These are phyloP conservation scores for Phylloboletellus chloephorus DNA, from an alignment of 1,284 basidiomycete species.

Conservation along the genomic window DNA sequence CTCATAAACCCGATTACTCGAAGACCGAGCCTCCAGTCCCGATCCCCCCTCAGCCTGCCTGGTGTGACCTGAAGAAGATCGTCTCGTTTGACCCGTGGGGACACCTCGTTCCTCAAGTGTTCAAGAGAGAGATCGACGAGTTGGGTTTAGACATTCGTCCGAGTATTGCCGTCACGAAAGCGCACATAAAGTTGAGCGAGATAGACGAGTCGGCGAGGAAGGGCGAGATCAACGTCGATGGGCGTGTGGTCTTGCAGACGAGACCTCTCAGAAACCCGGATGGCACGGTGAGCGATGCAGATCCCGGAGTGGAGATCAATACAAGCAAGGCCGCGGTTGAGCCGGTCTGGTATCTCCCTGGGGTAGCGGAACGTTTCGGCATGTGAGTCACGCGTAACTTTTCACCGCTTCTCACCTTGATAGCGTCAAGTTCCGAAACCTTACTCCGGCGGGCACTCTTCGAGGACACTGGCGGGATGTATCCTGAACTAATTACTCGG, in stretches of 20 bases:
- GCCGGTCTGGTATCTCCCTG: slow-evolving; percentile 93
- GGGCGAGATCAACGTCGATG: slow-evolving; percentile 77
- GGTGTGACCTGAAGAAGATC: slow-evolving; percentile 81
- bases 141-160: slow-evolving; percentile 76
- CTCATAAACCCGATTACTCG: slow-evolving; percentile 82
- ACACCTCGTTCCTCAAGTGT: slow-evolving; percentile 81
- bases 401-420: slow-evolving; percentile 1
- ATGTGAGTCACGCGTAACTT: slow-evolving; percentile 52
- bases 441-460: slow-evolving; percentile 85
- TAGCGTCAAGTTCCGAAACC: slow-evolving; percentile 62
- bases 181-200: slow-evolving; percentile 87
- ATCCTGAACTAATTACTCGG: slow-evolving; percentile 92
- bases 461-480: slow-evolving; percentile 95
- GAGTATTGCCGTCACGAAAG: slow-evolving; percentile 86
- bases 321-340: slow-evolving; percentile 88
- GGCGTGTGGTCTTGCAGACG: slow-evolving; percentile 74
- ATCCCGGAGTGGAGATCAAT: slow-evolving; percentile 82
- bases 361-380: slow-evolving; percentile 84
- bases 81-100: slow-evolving; percentile 95
- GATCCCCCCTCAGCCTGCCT: slow-evolving; percentile 76
- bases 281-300: slow-evolving; percentile 50
- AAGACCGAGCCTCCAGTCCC: slow-evolving; percentile 87
- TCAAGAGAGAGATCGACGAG: slow-evolving; percentile 61
- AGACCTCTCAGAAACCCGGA: slow-evolving; percentile 57
- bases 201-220: slow-evolving; percentile 76